phyloP scores from a whole-genome alignment of 1,284 basidiomycete species.

The Vanrija humicola region DNA sequence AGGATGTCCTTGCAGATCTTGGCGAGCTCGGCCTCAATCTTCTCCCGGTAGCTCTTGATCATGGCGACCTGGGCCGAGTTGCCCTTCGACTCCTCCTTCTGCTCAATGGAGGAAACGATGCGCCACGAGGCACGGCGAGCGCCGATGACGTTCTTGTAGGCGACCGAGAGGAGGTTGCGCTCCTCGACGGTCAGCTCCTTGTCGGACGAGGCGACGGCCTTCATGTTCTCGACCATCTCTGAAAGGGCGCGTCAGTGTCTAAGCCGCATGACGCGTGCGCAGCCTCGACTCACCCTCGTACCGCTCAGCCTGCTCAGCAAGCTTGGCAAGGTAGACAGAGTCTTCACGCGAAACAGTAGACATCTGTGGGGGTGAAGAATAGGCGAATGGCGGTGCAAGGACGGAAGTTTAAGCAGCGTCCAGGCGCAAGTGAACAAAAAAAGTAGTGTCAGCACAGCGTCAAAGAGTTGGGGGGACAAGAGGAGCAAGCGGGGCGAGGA shows the following conservation, averaged over 20 bases:
- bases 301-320: conserved; percentile 97
- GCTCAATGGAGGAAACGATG: conserved; percentile 98
- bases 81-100: conserved; percentile 99
- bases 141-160: conserved; percentile 99
- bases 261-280: conserved; percentile 3
- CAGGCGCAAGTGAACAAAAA: too few relatives aligned
- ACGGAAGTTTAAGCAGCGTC: neutral
- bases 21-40: conserved; percentile 96
- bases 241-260: conserved; percentile 14
- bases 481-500: too few relatives aligned
- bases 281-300: conserved; percentile 76
- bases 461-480: too few relatives aligned
- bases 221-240: conserved; percentile 99
- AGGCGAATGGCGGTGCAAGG: neutral
- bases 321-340: conserved; percentile 98
- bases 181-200: conserved; percentile 99
- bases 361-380: conserved; percentile 55
- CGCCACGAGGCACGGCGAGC: conserved; percentile 98
- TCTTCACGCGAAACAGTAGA: conserved; percentile 76
- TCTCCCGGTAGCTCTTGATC: conserved; percentile 99
- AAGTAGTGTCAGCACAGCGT: neutral
- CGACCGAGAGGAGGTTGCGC: conserved; percentile 96
- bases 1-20: conserved; percentile 99
- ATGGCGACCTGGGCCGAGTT: conserved; percentile 96
- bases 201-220: conserved; percentile 92